Conservation (phyloP, 352 stramenopile species). For the Globisporangium acanthophoron region DNA sequence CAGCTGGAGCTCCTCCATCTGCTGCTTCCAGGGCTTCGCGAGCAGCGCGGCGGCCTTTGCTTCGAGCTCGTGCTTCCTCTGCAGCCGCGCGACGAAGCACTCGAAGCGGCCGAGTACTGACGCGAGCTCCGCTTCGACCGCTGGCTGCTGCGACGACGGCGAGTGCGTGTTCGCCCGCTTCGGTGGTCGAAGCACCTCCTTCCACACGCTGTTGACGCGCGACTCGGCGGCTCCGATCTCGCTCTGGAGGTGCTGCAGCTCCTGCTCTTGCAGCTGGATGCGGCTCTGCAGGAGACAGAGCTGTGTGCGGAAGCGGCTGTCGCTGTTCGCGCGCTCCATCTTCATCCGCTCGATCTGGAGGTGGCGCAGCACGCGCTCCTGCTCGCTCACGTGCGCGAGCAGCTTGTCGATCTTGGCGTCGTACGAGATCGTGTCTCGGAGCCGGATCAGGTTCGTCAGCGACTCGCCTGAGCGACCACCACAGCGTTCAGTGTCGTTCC, state of each 20-base stretch:
- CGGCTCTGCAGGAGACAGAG: slow-evolving; percentile 52
- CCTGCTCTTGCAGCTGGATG: slow-evolving; percentile 52
- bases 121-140: slow-evolving; percentile 24
- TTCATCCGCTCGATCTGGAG: slow-evolving; percentile 60
- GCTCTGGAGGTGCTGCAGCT: slow-evolving; percentile 48
- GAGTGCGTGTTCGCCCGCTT: neutral
- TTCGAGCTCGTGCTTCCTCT: slow-evolving; percentile 53
- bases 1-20: slow-evolving; percentile 61
- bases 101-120: slow-evolving; percentile 65
- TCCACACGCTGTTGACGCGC: slow-evolving; percentile 58
- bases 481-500: neutral
- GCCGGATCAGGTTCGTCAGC: slow-evolving; percentile 49
- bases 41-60: slow-evolving; percentile 47
- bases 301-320: slow-evolving; percentile 51
- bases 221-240: slow-evolving; percentile 44
- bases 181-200: slow-evolving; percentile 28
- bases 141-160: neutral
- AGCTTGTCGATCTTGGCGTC: slow-evolving; percentile 53
- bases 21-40: slow-evolving; percentile 56
- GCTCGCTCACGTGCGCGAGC: slow-evolving; percentile 29
- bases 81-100: slow-evolving; percentile 37
- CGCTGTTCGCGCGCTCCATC: slow-evolving; percentile 41
- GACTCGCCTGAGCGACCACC: slow-evolving; percentile 45
- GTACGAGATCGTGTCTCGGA: slow-evolving; percentile 63
- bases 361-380: slow-evolving; percentile 46